phyloP scores from a whole-genome alignment of 495 filamentous ascomycete genomes.

The Penicillium roqueforti region DNA sequence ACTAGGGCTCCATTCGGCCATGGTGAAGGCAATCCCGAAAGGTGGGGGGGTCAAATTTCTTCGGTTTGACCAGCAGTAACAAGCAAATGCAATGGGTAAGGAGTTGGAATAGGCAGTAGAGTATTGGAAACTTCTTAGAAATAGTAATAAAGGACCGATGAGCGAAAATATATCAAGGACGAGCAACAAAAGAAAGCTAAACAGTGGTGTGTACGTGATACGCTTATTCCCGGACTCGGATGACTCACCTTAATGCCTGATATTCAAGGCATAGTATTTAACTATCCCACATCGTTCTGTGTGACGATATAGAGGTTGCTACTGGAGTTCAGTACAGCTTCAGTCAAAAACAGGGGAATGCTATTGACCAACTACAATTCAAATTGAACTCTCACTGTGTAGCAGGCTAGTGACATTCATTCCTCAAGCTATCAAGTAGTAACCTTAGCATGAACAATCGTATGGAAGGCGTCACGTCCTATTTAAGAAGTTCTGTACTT shows the following conservation, averaged over 20 bases:
- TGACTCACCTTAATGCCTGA: constrained; percentile 23
- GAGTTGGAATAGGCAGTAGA: not conserved
- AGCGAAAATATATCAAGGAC: constrained; percentile 8
- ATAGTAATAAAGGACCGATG: not conserved
- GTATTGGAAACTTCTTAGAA: not conserved
- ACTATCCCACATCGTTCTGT: not conserved
- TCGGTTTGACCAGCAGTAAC: not conserved
- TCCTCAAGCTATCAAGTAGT: not conserved
- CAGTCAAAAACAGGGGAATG: not conserved
- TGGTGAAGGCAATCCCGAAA: constrained; percentile 12
- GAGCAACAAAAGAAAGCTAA: constrained; percentile 1
- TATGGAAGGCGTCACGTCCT: not conserved
- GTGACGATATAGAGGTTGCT: not conserved
- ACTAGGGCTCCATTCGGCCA: constrained; percentile 33
- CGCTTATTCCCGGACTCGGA: constrained; percentile 23
- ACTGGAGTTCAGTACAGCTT: not conserved
- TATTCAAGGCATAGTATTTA: not conserved
- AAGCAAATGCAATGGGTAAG: not conserved
- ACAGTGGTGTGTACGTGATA: not conserved
- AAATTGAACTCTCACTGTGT: not conserved
- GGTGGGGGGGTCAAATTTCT: constrained; percentile 1
- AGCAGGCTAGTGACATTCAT: not conserved
- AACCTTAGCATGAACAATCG: not conserved
- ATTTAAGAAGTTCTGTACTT: not conserved
- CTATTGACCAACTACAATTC: not conserved